Percentiles rank a stretch among this genome's conserved stretches.
Evolutionary conservation across 768 basidiomycete species (phyloP).

Genomic region (Kwoniella mangroviensis): DNA sequence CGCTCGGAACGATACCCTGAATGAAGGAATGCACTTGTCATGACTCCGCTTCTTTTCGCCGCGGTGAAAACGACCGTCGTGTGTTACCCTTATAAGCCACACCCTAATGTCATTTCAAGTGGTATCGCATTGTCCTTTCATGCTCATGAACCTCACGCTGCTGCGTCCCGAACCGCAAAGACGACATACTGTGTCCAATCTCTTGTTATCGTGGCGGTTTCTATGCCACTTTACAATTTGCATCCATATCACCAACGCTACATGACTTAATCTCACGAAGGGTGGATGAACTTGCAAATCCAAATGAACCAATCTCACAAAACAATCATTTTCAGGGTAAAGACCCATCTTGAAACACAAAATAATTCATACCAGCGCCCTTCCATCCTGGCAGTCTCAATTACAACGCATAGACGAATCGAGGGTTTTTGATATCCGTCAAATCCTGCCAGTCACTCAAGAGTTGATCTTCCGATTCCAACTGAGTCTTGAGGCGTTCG

Average conservation of each 20-base stretch:
- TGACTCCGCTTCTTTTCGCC: neutral
- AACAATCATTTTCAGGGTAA: too few relatives aligned
- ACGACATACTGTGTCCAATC: too few relatives aligned
- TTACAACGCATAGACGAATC: constrained; percentile 25
- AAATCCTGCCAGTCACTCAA: constrained; percentile 34
- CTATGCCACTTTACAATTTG: too few relatives aligned
- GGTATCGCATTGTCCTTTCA: neutral
- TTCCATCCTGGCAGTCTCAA: neutral
- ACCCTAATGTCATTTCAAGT: neutral
- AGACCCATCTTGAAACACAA: too few relatives aligned
- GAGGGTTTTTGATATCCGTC: constrained; percentile 36
- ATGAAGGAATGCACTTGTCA: too few relatives aligned
- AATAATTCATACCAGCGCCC: too few relatives aligned
- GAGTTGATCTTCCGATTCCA: constrained; percentile 24
- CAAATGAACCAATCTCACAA: too few relatives aligned
- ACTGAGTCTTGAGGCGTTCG: constrained; percentile 14
- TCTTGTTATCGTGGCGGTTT: too few relatives aligned
- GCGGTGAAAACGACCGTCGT: neutral
- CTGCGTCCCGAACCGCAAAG: neutral
- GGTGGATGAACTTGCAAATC: too few relatives aligned
- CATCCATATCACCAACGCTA: too few relatives aligned
- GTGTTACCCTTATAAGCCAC: neutral
- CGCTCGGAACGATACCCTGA: too few relatives aligned
- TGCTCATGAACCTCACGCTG: neutral
- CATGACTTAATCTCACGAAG: too few relatives aligned